Conservation (phyloP, 768 basidiomycete species). For the Strobilomyces dryophilus region DNA sequence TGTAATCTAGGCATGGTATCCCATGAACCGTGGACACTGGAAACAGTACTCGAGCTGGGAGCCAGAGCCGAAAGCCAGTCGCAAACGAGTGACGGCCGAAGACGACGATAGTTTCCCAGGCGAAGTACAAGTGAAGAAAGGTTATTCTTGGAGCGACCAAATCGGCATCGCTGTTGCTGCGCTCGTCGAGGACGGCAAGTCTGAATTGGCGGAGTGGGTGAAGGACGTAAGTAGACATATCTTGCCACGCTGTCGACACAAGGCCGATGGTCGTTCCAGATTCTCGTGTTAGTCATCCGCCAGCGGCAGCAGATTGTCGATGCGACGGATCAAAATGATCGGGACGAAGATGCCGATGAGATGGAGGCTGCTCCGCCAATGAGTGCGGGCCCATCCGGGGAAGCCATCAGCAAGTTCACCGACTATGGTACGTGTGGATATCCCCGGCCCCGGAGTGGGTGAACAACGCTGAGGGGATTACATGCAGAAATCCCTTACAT, state of each 20-base stretch:
- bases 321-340: slow-evolving; percentile 47
- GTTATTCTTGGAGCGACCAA: slow-evolving; percentile 85
- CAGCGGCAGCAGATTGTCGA: slow-evolving; percentile 58
- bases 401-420: slow-evolving; percentile 62
- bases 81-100: slow-evolving; percentile 24
- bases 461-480: neutral
- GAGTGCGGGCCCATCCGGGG: slow-evolving; percentile 51
- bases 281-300: slow-evolving; percentile 55
- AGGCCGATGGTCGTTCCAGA: slow-evolving; percentile 40
- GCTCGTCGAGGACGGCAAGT: slow-evolving; percentile 62
- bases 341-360: slow-evolving; percentile 36
- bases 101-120: slow-evolving; percentile 45
- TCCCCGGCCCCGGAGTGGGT: neutral
- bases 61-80: slow-evolving; percentile 44
- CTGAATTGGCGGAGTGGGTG: slow-evolving; percentile 71
- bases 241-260: slow-evolving; percentile 17
- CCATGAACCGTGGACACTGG: slow-evolving; percentile 84
- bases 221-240: slow-evolving; percentile 59
- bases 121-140: slow-evolving; percentile 82
- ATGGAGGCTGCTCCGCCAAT: slow-evolving; percentile 27
- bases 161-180: slow-evolving; percentile 80
- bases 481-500: slow-evolving; percentile 71
- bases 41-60: slow-evolving; percentile 80
- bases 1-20: slow-evolving; percentile 70
- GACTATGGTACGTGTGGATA: slow-evolving; percentile 62